phyloP scores from a whole-genome alignment of 2,329 filamentous ascomycete species.

The Aspergillus sp. region DNA sequence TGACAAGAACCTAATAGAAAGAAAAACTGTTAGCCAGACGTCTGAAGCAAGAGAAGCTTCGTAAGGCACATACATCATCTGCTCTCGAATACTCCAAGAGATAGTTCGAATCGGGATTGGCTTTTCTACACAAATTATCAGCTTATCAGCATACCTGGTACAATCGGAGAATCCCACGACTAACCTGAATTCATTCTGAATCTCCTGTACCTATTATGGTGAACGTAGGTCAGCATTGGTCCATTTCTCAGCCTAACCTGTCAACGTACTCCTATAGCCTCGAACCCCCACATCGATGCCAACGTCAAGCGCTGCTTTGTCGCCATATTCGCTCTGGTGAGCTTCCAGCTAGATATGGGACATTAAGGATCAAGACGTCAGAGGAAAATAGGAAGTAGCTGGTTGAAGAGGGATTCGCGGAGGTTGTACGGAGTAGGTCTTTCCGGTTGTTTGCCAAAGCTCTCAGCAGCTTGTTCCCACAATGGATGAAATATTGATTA shows the following conservation, averaged over 20 bases:
- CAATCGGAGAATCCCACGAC: not conserved
- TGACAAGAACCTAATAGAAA: slow-evolving; percentile 17
- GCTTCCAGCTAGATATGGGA: not conserved
- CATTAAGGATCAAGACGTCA: not conserved
- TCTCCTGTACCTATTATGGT: slow-evolving; percentile 17
- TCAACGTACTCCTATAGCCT: slow-evolving; percentile 22
- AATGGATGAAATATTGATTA: not conserved
- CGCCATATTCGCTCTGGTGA: slow-evolving; percentile 7
- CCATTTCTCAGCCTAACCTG: not conserved
- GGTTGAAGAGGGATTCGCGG: too few species aligned
- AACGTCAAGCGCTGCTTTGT: slow-evolving; percentile 17
- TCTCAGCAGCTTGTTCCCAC: too few species aligned
- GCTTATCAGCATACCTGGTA: not conserved
- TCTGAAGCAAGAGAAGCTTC: not conserved
- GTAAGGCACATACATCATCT: slow-evolving; percentile 16
- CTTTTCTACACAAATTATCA: slow-evolving; percentile 5
- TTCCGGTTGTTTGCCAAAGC: too few species aligned
- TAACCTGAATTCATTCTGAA: slow-evolving; percentile 17
- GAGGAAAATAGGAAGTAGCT: too few species aligned
- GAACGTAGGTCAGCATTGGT: slow-evolving; percentile 2
- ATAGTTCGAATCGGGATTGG: slow-evolving; percentile 2
- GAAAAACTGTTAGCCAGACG: not conserved
- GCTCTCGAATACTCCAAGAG: slow-evolving; percentile 17
- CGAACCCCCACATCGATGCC: slow-evolving; percentile 29
- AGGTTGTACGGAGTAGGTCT: too few species aligned